Evolutionary conservation across 2,329 filamentous ascomycete genomes (phyloP), one percentile per base, ranked within the genome.

Genomic region (Pyricularia sp.): DNA sequence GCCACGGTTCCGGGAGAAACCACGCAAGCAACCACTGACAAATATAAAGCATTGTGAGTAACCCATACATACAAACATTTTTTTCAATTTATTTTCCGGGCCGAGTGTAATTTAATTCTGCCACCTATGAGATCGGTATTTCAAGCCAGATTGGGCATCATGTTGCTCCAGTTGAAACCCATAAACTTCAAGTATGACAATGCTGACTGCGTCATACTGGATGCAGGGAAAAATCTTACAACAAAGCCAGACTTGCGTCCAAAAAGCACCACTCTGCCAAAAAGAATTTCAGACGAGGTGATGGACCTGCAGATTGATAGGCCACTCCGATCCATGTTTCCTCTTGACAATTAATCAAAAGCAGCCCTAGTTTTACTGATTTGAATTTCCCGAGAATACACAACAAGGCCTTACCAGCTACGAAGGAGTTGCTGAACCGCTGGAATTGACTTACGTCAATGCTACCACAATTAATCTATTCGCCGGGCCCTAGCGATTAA

Each of bases 211-310:
- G 40, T 49, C 40, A 49, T 44, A n/a, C 44, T 40, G n/a, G 55
- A 28, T n/a, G 31, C 60, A 84, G 82, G 64, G 76, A 78, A 64
- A 80, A 79, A 65, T 69, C 73, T 3, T 82, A 81, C 60, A 76
- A 82, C 57, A 75, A 78, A 22, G 69, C 72, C 1, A 75, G 82
- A 30, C 67, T 84, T 26, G 77, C 72, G 66, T 70, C 75, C 16
- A 84, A 84, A 71, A 84, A 82, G 70, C 70, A 78, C 10, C 73
- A 75, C 19, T 79, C 80, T 67, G 74, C 73, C 8, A 84, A 84
- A 73, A 84, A 84, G 68, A 75, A 79, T 64, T 75, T 70, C 31
- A 76, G 81, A 19, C 76, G 73, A 70, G 76, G 77, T 8, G 61
- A 62, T 22, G 65, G 62, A 13, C 33, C 33, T 30, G 65, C 64